These are phyloP conservation scores for Talaromyces liani DNA, from an alignment of 495 filamentous ascomycete genomes.

Conservation along the genomic window DNA sequence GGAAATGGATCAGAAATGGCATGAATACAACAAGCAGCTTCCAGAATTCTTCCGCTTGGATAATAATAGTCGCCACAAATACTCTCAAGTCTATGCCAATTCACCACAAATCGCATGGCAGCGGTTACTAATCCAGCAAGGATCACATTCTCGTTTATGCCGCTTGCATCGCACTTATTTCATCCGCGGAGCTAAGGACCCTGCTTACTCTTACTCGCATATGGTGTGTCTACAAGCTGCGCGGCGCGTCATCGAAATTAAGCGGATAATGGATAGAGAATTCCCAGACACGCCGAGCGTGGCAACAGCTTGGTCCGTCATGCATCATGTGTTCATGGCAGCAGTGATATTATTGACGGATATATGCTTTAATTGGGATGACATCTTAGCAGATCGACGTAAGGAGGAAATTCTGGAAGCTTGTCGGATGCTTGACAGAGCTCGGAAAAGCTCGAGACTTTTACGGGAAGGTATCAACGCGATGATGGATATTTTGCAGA, in stretches of 20 bases:
- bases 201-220: constrained; percentile 38
- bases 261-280: constrained; percentile 33
- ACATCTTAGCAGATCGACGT: constrained; percentile 30
- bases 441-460: constrained; percentile 23
- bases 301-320: constrained; percentile 27
- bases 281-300: constrained; percentile 22
- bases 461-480: constrained; percentile 27
- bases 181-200: constrained; percentile 31
- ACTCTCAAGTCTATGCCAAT: constrained; percentile 23
- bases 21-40: constrained; percentile 17
- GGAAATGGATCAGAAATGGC: constrained; percentile 25
- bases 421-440: constrained; percentile 35
- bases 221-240: constrained; percentile 35
- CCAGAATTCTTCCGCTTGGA: constrained; percentile 33
- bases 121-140: constrained; percentile 31
- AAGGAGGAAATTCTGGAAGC: constrained; percentile 36
- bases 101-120: constrained; percentile 34
- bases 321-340: constrained; percentile 42
- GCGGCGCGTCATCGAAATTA: constrained; percentile 32
- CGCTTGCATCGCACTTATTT: constrained; percentile 37
- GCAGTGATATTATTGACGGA: constrained; percentile 39
- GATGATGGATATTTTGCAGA: constrained; percentile 29
- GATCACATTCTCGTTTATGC: constrained; percentile 33
- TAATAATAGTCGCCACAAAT: constrained; percentile 21
- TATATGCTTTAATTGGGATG: constrained; percentile 38